These are phyloP conservation scores for Picochlorum sp. DNA, from an alignment of 139 green algal genomes.

Conservation along the genomic window DNA sequence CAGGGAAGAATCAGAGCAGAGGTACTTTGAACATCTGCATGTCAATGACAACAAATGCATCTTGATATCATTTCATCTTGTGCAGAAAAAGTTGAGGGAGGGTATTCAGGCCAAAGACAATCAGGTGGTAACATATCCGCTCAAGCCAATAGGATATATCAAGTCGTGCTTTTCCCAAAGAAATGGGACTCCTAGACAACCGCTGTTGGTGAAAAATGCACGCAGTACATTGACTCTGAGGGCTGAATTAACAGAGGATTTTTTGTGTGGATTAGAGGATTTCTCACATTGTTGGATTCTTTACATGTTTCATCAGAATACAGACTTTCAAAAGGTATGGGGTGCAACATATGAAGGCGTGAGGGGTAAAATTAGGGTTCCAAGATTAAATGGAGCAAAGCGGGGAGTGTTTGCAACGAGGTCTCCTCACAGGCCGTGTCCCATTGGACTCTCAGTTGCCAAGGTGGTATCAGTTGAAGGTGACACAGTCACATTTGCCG, in stretches of 20 bases:
- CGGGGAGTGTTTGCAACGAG: slow-evolving; percentile 81
- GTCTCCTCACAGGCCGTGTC: slow-evolving; percentile 63
- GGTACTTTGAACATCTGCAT: slow-evolving; percentile 1
- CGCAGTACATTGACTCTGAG: slow-evolving; percentile 48
- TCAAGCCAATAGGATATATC: slow-evolving; percentile 52
- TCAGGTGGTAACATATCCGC: slow-evolving; percentile 25
- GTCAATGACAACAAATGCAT: not conserved
- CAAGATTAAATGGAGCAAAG: slow-evolving; percentile 65
- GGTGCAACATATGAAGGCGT: slow-evolving; percentile 13
- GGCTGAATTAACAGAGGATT: slow-evolving; percentile 36
- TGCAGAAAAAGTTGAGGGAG: slow-evolving; percentile 4
- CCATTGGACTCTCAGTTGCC: slow-evolving; percentile 74
- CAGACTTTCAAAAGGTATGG: slow-evolving; percentile 46
- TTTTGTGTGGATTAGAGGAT: slow-evolving; percentile 69
- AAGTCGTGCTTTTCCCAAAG: slow-evolving; percentile 51
- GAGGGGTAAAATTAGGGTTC: slow-evolving; percentile 70
- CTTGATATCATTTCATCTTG: too few relatives aligned
- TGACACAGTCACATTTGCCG: slow-evolving; percentile 53
- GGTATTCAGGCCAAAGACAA: slow-evolving; percentile 1
- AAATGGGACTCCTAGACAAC: slow-evolving; percentile 80
- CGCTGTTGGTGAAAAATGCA: slow-evolving; percentile 65
- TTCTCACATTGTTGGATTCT: slow-evolving; percentile 90
- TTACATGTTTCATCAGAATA: slow-evolving; percentile 94
- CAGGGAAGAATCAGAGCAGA: slow-evolving; percentile 23
- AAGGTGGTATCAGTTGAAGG: slow-evolving; percentile 40